Percentiles rank a stretch among this genome's conserved stretches.
Evolutionary conservation across 1,139 yeast genomes (phyloP).

Genomic region (Suzukiozyma palmioleophila): DNA sequence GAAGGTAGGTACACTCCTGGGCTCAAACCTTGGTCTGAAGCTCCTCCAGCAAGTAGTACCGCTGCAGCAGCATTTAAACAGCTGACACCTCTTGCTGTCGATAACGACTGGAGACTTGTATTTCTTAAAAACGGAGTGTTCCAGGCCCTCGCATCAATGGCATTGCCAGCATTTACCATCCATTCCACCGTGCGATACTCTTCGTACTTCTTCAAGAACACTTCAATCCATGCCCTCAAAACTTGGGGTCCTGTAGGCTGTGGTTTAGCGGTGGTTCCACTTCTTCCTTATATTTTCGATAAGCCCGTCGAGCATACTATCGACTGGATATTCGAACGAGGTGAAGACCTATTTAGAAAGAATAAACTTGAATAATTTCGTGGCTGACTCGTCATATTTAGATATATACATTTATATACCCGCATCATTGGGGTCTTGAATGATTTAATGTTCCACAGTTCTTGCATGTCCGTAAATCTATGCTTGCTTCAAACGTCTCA

Average conservation of each 20-base stretch:
- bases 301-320: conserved; percentile 75
- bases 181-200: conserved; percentile 76
- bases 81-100: conserved; percentile 26
- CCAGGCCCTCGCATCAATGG: conserved; percentile 83
- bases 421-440: conserved; percentile 45
- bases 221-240: conserved; percentile 33
- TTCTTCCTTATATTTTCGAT: conserved; percentile 74
- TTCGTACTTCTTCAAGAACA: conserved; percentile 51
- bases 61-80: conserved; percentile 33
- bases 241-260: conserved; percentile 74
- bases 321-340: conserved; percentile 60
- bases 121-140: conserved; percentile 70
- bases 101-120: conserved; percentile 60
- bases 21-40: conserved; percentile 63
- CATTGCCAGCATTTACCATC: conserved; percentile 80
- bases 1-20: conserved; percentile 65
- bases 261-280: conserved; percentile 75
- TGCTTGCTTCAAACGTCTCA: conserved; percentile 59
- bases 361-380: conserved; percentile 3
- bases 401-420: no score
- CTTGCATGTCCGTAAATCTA: conserved; percentile 64
- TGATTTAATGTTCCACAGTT: conserved; percentile 70
- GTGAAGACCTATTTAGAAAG: conserved; percentile 34
- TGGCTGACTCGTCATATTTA: neutral
- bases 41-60: conserved; percentile 34